Conservation (phyloP, 179 eudicot species). For the Vitellaria paradoxa region DNA sequence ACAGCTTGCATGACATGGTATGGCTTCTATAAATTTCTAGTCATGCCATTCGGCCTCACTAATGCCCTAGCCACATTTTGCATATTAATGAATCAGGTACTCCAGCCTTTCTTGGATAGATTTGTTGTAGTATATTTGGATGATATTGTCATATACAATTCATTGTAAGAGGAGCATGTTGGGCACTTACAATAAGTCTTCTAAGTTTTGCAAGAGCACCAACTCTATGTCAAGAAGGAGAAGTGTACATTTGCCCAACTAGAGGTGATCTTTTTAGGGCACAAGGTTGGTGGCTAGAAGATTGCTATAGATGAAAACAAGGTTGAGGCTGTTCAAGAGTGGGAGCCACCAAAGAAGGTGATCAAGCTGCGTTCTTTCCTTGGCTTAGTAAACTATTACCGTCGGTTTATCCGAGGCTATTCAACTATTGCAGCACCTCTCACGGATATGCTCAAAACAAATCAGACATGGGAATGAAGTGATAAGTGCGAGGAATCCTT, state of each 20-base stretch:
- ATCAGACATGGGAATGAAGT: not conserved
- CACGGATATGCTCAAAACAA: constrained; percentile 13
- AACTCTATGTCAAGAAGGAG: not conserved
- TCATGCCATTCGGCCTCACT: no score
- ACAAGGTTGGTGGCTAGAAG: no score
- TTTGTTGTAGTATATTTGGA: no score
- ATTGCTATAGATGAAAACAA: no score
- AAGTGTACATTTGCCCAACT: no score
- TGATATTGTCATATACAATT: no score
- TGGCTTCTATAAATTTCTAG: not conserved
- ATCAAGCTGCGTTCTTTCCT: constrained; percentile 8
- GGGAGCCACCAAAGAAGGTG: not conserved
- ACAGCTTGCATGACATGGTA: not conserved
- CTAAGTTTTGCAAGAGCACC: not conserved
- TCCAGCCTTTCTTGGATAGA: no score
- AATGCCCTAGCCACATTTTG: no score
- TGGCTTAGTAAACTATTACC: not conserved
- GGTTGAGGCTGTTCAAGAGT: no score
- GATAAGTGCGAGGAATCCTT: not conserved
- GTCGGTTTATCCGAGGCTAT: not conserved
- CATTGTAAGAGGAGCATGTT: no score
- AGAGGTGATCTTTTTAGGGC: no score
- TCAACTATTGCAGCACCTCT: not conserved
- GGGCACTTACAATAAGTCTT: not conserved
- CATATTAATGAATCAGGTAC: no score